A percentile compares a stretch with the other conserved stretches of the same genome.
Conservation (phyloP, 345 rosid species). For the Eucalyptus coolabah region DNA sequence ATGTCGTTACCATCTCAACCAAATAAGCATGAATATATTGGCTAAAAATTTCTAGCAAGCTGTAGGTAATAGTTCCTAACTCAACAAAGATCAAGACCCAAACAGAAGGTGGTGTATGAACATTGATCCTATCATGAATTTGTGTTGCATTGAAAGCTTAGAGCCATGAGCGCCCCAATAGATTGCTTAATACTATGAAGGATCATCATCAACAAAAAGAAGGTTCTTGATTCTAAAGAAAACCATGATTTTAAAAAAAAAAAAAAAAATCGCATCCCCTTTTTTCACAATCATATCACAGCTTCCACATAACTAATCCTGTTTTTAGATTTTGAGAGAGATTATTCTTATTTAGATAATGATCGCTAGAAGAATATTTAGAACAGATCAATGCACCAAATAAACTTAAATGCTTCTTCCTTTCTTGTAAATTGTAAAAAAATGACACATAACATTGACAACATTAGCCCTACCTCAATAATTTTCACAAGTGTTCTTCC, state of each 20-base stretch:
- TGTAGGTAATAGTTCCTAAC: not conserved
- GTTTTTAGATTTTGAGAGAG: not conserved
- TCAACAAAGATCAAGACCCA: not conserved
- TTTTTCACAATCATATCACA: not conserved
- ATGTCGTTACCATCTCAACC: no score
- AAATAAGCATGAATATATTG: no score
- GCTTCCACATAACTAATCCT: not conserved
- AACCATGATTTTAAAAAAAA: not conserved
- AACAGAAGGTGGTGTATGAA: not conserved
- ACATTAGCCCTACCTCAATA: not conserved
- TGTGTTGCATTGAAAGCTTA: not conserved
- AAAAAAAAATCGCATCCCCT: no score
- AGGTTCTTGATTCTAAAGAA: not conserved
- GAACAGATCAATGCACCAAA: not conserved
- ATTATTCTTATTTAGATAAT: not conserved
- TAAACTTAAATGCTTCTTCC: not conserved
- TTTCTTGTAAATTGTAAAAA: not conserved
- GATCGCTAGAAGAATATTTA: not conserved
- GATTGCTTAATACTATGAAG: not conserved
- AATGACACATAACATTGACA: not conserved
- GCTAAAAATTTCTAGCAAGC: not conserved
- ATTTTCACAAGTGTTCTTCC: not conserved
- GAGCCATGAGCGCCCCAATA: not conserved
- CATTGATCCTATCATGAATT: not conserved
- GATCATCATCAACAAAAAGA: not conserved